Evolutionary conservation across 2,329 filamentous ascomycete genomes (phyloP).

Genomic region (Pseudogymnoascus sp.): DNA sequence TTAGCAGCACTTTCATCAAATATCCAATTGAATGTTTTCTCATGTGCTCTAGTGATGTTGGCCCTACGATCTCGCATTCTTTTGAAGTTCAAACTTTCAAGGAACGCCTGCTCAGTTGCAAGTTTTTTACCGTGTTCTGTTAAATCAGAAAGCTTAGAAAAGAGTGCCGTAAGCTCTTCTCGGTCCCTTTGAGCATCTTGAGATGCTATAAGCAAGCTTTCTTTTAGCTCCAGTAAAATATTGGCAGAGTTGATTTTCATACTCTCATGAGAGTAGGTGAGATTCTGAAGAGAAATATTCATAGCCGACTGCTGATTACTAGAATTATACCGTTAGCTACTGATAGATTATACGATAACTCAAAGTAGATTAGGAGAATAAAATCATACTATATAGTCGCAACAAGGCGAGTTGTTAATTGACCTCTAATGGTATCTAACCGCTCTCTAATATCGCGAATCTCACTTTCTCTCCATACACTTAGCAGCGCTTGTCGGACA

Average conservation of each 20-base stretch:
- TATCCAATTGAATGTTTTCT: conserved; percentile 33
- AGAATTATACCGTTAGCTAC: conserved; percentile 11
- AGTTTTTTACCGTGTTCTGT: neutral
- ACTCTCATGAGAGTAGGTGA: neutral
- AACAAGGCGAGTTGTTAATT: neutral
- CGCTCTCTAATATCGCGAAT: conserved; percentile 14
- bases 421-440: conserved; percentile 5
- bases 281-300: neutral
- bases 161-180: neutral
- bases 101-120: neutral
- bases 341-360: neutral
- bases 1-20: conserved; percentile 22
- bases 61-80: conserved; percentile 14
- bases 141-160: neutral
- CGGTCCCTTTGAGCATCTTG: neutral
- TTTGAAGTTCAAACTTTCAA: neutral
- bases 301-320: conserved; percentile 8
- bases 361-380: neutral
- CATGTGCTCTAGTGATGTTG: conserved; percentile 12
- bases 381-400: neutral
- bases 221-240: neutral
- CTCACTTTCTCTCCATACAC: conserved; percentile 18
- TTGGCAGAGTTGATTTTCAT: neutral
- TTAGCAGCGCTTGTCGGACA: conserved; percentile 19
- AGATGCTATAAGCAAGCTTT: neutral